Evolutionary conservation across 768 basidiomycete genomes (phyloP), one percentile per base, ranked within the genome.

Genomic region (Nidularia pulvinata): DNA sequence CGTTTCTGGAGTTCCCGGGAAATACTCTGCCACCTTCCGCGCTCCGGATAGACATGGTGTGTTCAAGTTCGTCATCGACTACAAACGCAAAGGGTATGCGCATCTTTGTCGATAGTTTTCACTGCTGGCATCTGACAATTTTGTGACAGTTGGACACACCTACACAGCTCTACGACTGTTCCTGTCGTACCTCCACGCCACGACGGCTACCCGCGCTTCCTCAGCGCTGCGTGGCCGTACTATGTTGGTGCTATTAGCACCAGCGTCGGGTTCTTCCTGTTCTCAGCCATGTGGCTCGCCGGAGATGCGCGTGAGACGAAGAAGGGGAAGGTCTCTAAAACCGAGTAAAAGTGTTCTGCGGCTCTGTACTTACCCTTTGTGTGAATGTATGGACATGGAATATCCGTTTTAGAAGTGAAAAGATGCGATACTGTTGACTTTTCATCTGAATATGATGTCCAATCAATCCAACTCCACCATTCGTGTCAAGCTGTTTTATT

Each of bases 31-130:
- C n/a, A 83, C 82, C 11, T 96, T 99, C 85, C 86, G 85, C 42
- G 88, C 86, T 1, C 97, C 97, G 6, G 96, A 98, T 70, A 80
- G 95, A 50, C 97, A 99, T 65, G 97, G 97, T 22, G 97, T 99
- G 13, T 99, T 96, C 83, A 98, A 98, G 66, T 95, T 98, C 65
- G 78, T 93, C n/a, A 71, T 97, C 44, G 83, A 95, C 69, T 85
- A 93, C 75, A 92, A 91, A 66, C 86, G 97, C 57, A 86, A 86
- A 67, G 95, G 95, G 86, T 93, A 58, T 65, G 86, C 65, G 33
- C 34, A 14, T 48, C 30, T 43, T 14, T 46, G 48, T 52, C 14
- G 51, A 44, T 44, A 51, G 35, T 54, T 50, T 32, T 43, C 14
- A 25, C 33, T 25, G 30, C 22, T 25, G 36, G 14, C 52, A 46